Evolutionary conservation across 225 moss, liverwort and hornwort species (phyloP).

Genomic region (Bryum argenteum): DNA sequence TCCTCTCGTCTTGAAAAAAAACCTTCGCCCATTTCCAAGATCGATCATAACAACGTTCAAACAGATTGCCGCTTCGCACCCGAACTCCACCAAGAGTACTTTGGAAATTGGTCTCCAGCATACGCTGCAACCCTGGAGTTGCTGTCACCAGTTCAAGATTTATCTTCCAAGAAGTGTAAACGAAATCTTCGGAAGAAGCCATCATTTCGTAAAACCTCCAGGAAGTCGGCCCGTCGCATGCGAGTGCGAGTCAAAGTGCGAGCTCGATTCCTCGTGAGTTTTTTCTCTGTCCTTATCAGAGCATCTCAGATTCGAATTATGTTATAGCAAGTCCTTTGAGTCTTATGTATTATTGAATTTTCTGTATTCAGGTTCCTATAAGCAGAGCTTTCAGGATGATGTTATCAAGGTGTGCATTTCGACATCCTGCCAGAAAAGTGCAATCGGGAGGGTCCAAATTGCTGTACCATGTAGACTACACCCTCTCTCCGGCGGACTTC

Average conservation of each 20-base stretch:
- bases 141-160: slow-evolving; percentile 34
- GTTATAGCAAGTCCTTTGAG: neutral
- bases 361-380: slow-evolving; percentile 31
- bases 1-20: slow-evolving; percentile 35
- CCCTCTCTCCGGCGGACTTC: slow-evolving; percentile 27
- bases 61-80: slow-evolving; percentile 29
- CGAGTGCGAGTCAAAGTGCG: slow-evolving; percentile 32
- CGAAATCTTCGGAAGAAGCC: slow-evolving; percentile 1
- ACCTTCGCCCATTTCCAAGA: slow-evolving; percentile 8
- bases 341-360: neutral
- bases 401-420: slow-evolving; percentile 29
- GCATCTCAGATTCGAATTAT: neutral
- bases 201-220: neutral
- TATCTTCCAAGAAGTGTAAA: slow-evolving; percentile 29
- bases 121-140: slow-evolving; percentile 48
- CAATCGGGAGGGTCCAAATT: slow-evolving; percentile 16
- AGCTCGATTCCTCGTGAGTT: slow-evolving; percentile 29
- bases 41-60: slow-evolving; percentile 22
- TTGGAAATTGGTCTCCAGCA: slow-evolving; percentile 39
- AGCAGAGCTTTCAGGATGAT: slow-evolving; percentile 33
- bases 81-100: slow-evolving; percentile 10
- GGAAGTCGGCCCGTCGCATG: slow-evolving; percentile 12
- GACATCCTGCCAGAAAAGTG: slow-evolving; percentile 19
- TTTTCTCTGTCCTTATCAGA: neutral
- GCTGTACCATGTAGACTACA: slow-evolving; percentile 37